These are phyloP conservation scores for Allium cepa DNA, from an alignment of 106 monocot genomes.

Conservation along the genomic window DNA sequence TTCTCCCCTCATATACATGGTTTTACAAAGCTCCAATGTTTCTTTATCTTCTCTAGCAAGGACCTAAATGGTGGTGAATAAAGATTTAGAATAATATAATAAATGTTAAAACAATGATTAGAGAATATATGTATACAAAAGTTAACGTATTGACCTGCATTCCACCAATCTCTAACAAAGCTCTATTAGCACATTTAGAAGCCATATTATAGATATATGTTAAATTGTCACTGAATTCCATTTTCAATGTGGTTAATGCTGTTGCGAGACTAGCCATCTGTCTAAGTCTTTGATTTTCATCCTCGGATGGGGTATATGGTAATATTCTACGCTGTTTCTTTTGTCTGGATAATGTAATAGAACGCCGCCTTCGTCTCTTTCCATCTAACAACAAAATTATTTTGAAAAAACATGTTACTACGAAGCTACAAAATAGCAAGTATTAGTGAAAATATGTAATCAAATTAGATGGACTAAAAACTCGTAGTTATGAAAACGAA, in stretches of 20 bases:
- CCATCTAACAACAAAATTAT: slow-evolving; percentile 15
- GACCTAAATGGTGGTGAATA: slow-evolving; percentile 32
- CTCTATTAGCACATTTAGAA: slow-evolving; percentile 44
- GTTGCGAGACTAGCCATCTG: slow-evolving; percentile 90
- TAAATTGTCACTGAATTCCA: slow-evolving; percentile 80
- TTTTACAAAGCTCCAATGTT: slow-evolving; percentile 64
- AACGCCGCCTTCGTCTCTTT: slow-evolving; percentile 52
- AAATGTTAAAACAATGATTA: not conserved
- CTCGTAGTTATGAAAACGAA: too few relatives aligned
- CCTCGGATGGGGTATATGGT: slow-evolving; percentile 54
- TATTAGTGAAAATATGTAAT: not conserved
- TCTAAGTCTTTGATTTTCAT: slow-evolving; percentile 42
- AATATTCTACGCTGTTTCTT: slow-evolving; percentile 72
- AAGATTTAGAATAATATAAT: not conserved
- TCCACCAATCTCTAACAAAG: slow-evolving; percentile 68
- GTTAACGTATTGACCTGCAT: slow-evolving; percentile 60
- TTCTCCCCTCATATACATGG: slow-evolving; percentile 80
- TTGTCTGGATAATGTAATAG: slow-evolving; percentile 29
- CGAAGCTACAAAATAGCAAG: not conserved
- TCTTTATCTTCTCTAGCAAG: slow-evolving; percentile 72
- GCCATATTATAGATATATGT: slow-evolving; percentile 73
- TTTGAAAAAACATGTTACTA: too few relatives aligned
- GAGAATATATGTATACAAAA: slow-evolving; percentile 2
- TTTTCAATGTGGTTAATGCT: slow-evolving; percentile 56
- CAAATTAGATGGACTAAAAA: too few relatives aligned